Conservation (phyloP, 169 alveolate species). For the Plasmodium chabaudi region DNA sequence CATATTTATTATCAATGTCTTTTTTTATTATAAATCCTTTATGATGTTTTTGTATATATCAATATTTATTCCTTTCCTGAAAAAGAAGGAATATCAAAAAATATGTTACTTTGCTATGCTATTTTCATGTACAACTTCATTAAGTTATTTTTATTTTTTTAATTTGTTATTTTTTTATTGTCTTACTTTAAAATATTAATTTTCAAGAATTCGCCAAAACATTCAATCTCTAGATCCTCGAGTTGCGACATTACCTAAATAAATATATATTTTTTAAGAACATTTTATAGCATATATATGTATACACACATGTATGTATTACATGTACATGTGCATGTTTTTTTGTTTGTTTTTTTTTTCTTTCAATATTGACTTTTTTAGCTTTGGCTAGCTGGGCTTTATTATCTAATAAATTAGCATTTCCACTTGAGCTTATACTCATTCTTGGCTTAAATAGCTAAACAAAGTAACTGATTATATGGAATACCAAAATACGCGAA, state of each 20-base stretch:
- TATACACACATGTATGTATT: background rate
- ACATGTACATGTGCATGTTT: background rate
- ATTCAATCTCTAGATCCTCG: constrained; percentile 62
- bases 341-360: constrained; percentile 16
- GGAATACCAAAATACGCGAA: background rate
- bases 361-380: constrained; percentile 22
- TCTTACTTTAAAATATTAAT: constrained; percentile 39
- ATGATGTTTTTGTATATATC: constrained; percentile 54
- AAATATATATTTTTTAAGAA: background rate
- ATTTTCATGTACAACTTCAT: background rate
- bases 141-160: constrained; percentile 4
- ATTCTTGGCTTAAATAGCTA: constrained; percentile 7
- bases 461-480: constrained; percentile 1
- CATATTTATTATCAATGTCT: background rate
- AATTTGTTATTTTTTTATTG: background rate
- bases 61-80: constrained; percentile 46
- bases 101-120: background rate
- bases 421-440: constrained; percentile 42
- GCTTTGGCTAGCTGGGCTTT: constrained; percentile 67
- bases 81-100: constrained; percentile 6
- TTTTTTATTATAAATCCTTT: constrained; percentile 23
- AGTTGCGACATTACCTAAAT: constrained; percentile 38
- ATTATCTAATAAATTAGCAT: constrained; percentile 20
- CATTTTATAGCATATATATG: background rate
- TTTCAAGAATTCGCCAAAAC: constrained; percentile 33